A percentile compares a stretch with the other conserved stretches of the same genome.
phyloP scores from a whole-genome alignment of 75 land plant species.

The Cryptomeria japonica region DNA sequence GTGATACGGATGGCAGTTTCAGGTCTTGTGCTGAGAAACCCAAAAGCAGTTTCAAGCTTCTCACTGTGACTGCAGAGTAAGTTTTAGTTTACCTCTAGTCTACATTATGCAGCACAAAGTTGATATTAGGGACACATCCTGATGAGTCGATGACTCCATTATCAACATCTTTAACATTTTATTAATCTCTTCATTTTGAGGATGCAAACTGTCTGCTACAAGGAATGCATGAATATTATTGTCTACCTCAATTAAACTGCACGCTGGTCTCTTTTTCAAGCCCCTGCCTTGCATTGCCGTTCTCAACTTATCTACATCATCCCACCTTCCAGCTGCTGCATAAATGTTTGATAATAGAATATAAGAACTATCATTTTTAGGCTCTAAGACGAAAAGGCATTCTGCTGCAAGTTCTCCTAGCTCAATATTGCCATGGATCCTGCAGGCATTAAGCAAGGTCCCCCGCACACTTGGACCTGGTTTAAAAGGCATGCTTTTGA shows the following conservation, averaged over 20 bases:
- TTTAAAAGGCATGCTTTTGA: slow-evolving; percentile 4
- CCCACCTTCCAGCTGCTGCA: slow-evolving; percentile 23
- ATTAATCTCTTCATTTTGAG: slow-evolving; percentile 12
- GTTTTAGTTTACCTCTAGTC: slow-evolving; percentile 8
- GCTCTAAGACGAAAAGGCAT: neutral
- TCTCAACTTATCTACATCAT: slow-evolving; percentile 19
- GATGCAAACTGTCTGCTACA: slow-evolving; percentile 10
- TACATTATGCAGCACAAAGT: slow-evolving; percentile 14
- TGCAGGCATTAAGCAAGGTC: slow-evolving; percentile 11
- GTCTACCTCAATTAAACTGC: slow-evolving; percentile 10
- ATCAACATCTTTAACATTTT: slow-evolving; percentile 11
- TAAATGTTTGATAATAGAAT: slow-evolving; percentile 18
- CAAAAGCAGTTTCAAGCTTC: slow-evolving; percentile 18
- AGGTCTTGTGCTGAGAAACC: neutral
- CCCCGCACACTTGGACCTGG: slow-evolving; percentile 13
- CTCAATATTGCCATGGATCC: slow-evolving; percentile 6
- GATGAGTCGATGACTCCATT: slow-evolving; percentile 18
- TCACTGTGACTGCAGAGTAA: slow-evolving; percentile 2
- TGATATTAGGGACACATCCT: slow-evolving; percentile 10
- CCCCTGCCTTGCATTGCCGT: slow-evolving; percentile 6
- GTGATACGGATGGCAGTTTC: slow-evolving; percentile 7
- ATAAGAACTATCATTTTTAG: slow-evolving; percentile 4
- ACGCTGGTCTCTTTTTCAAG: slow-evolving; percentile 10
- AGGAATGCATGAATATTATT: slow-evolving; percentile 8
- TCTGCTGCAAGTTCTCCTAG: slow-evolving; percentile 14